Evolutionary conservation across 2,329 filamentous ascomycete species (phyloP), one percentile per base, ranked within the genome.

Genomic region (Hawksworthiomyces lignivorus): DNA sequence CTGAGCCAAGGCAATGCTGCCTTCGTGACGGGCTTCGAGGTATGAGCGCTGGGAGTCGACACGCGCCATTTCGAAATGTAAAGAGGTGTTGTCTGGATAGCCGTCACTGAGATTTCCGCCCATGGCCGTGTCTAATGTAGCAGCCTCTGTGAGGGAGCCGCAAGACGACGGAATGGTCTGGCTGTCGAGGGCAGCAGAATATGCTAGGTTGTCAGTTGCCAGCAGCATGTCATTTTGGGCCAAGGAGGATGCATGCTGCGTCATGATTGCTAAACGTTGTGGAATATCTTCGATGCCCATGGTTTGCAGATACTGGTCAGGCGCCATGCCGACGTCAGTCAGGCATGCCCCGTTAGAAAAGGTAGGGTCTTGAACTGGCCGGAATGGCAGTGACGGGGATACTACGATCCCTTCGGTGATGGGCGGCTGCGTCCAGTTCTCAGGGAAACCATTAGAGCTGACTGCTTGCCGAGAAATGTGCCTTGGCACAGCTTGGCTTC

Each of bases 81-180:
- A 45, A 4, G 56, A 56, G 31, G 54, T 52, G 22, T 51, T 54
- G 35, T 58, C 58, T 26, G 39, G 35, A n/a, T 56, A 54, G n/a
- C 53, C 43, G 10, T 51, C 48, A 44, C 59, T 62, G 38, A 58
- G 58, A 21, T 56, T 50, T 22, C 58, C 49, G 15, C 56, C 62
- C 58, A 58, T 58, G 7, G 55, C 52, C 8, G 55, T 52, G 4
- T 57, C 60, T 22, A 57, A 52, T 2, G 57, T 60, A 12, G 55
- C 51, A 22, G 53, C 56, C 10, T 60, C 59, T 3, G 58, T 61
- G 53, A 62, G 58, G 10, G 61, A 63, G 37, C 53, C 61, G 30
- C 60, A 62, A 14, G 54, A 54, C 1, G 60, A 62, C 15, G 52
- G 49, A 29, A 49, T 48, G 22, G 48, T 53, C 30, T 53, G 46